Conservation (phyloP, 768 basidiomycete species). For the Cubamyces lactineus region DNA sequence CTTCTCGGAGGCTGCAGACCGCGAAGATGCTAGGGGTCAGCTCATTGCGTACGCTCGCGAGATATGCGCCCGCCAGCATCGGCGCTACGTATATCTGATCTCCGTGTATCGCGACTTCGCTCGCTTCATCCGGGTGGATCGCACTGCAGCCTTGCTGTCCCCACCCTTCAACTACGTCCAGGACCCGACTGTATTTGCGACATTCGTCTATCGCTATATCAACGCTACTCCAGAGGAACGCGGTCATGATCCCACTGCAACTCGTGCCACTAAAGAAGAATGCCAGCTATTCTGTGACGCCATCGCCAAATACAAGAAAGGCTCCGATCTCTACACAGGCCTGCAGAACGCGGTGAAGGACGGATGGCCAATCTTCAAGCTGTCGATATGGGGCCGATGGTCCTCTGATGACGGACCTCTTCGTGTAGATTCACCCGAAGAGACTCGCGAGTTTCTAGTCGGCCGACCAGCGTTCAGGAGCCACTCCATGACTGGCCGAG, state of each 20-base stretch:
- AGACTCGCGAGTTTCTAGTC: not conserved
- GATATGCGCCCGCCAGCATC: too few relatives aligned
- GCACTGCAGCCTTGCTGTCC: too few relatives aligned
- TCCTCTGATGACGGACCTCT: not conserved
- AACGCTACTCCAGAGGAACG: not conserved
- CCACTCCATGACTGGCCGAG: not conserved
- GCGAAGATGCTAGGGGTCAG: too few relatives aligned
- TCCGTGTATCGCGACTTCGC: too few relatives aligned
- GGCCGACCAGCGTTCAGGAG: not conserved
- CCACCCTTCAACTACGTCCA: too few relatives aligned
- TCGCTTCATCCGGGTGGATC: too few relatives aligned
- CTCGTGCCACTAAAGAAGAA: not conserved
- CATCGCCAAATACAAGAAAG: not conserved
- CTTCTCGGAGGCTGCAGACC: too few relatives aligned
- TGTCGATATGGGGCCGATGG: not conserved
- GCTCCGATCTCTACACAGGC: not conserved
- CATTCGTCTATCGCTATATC: not conserved
- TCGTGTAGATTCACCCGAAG: not conserved
- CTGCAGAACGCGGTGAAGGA: not conserved
- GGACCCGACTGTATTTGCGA: too few relatives aligned
- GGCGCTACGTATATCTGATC: too few relatives aligned
- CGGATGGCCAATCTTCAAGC: not conserved
- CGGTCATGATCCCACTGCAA: not conserved
- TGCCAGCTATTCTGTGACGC: not conserved
- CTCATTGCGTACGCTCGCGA: too few relatives aligned